Conservation (phyloP, 2,329 filamentous ascomycete species). For the Sclerotinia sclerotiorum region DNA sequence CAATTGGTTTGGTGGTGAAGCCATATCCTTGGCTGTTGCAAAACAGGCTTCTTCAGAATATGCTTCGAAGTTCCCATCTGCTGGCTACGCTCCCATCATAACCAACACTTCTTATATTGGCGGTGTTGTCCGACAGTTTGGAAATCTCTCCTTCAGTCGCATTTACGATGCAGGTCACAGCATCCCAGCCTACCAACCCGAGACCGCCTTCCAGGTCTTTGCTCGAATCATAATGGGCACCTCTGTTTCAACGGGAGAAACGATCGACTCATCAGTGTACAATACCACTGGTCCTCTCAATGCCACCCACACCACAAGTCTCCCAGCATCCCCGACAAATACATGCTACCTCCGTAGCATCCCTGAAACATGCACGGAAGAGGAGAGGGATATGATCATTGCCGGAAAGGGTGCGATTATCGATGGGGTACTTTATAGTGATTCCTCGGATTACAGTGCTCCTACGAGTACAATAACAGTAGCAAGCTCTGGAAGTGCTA, state of each 20-base stretch:
- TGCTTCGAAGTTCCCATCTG: constrained; percentile 55
- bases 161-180: constrained; percentile 69
- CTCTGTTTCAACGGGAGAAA: constrained; percentile 51
- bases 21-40: constrained; percentile 63
- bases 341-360: constrained; percentile 64
- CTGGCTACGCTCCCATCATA: constrained; percentile 71
- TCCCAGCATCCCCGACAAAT: constrained; percentile 49
- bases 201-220: constrained; percentile 56
- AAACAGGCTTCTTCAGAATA: constrained; percentile 50
- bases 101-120: constrained; percentile 68
- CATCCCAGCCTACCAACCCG: constrained; percentile 55
- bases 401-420: constrained; percentile 55
- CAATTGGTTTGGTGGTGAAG: constrained; percentile 74
- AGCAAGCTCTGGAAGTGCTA: constrained; percentile 21
- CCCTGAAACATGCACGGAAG: constrained; percentile 52
- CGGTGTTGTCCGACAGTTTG: constrained; percentile 73
- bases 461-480: constrained; percentile 27
- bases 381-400: constrained; percentile 50
- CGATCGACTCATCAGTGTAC: constrained; percentile 53
- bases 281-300: constrained; percentile 57
- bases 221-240: constrained; percentile 57
- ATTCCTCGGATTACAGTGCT: constrained; percentile 45
- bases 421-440: constrained; percentile 57
- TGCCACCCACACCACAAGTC: constrained; percentile 55
- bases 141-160: constrained; percentile 68